These are phyloP conservation scores for Xylaria digitata DNA, from an alignment of 2,329 filamentous ascomycete species.

Conservation along the genomic window DNA sequence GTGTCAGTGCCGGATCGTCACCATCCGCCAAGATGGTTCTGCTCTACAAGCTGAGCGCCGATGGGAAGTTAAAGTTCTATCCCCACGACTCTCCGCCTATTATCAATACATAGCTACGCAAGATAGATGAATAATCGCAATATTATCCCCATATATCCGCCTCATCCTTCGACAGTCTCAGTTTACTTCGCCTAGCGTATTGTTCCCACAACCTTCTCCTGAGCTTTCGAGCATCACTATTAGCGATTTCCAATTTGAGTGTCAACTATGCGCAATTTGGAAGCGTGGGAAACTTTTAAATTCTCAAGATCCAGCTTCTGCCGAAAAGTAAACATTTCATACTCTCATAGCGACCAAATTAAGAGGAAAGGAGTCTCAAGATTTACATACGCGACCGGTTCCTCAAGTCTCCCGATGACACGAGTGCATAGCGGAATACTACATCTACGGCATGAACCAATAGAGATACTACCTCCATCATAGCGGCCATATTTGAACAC, in stretches of 20 bases:
- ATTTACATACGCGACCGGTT: slow-evolving; percentile 50
- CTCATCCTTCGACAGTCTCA: background rate
- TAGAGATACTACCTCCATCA: slow-evolving; percentile 44
- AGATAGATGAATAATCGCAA: background rate
- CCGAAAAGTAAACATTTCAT: too few species aligned
- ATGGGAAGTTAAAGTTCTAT: background rate
- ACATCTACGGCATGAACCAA: slow-evolving; percentile 53
- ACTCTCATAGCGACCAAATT: too few species aligned
- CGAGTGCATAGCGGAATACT: slow-evolving; percentile 58
- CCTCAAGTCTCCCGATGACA: slow-evolving; percentile 58
- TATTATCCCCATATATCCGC: background rate
- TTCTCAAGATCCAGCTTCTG: too few species aligned
- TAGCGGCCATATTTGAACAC: slow-evolving; percentile 38
- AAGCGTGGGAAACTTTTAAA: too few species aligned
- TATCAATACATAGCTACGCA: background rate
- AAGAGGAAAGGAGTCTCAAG: too few species aligned
- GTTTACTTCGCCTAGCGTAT: slow-evolving; percentile 5
- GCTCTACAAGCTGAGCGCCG: background rate
- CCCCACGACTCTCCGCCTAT: background rate
- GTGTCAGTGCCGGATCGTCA: slow-evolving; percentile 18
- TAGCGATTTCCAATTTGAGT: too few species aligned
- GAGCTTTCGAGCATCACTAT: slow-evolving; percentile 54
- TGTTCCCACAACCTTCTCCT: too few species aligned
- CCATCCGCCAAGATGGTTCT: slow-evolving; percentile 21
- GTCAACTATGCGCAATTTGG: too few species aligned